A percentile compares a stretch with the other conserved stretches of the same genome.
phyloP scores from a whole-genome alignment of 129 eudicot species.

The Escallonia herrerae region DNA sequence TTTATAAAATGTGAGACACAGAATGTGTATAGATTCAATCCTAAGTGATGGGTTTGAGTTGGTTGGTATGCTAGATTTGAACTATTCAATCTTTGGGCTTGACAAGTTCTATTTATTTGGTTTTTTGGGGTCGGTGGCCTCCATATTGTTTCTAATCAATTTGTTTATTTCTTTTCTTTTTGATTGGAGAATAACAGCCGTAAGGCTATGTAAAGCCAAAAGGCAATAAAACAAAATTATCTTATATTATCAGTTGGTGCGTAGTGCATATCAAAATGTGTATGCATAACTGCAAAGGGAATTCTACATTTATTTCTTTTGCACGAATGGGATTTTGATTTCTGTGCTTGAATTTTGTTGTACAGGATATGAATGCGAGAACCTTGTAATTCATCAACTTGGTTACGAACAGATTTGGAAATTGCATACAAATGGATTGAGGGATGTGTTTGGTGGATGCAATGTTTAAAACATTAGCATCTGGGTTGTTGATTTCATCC shows the following conservation, averaged over 20 bases:
- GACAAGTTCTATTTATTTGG: too few species aligned
- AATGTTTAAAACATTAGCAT: conserved; percentile 42
- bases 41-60: too few species aligned
- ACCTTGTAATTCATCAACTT: not conserved
- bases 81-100: too few species aligned
- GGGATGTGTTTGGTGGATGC: conserved; percentile 14
- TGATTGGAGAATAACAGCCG: not conserved
- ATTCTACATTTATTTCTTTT: not conserved
- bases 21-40: too few species aligned
- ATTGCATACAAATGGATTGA: conserved; percentile 15
- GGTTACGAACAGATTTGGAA: not conserved
- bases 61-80: too few species aligned
- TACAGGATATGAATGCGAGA: conserved; percentile 5
- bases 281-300: not conserved
- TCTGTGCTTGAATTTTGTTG: not conserved
- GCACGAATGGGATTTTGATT: conserved; percentile 6
- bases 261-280: not conserved
- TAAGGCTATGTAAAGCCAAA: too few species aligned
- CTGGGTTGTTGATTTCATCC: conserved; percentile 19
- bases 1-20: too few species aligned
- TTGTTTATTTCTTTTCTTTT: not conserved
- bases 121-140: too few species aligned
- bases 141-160: too few species aligned
- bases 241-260: too few species aligned
- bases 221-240: too few species aligned